These are phyloP conservation scores for Talaromyces sp. DNA, from an alignment of 2,329 filamentous ascomycete genomes.

Conservation along the genomic window DNA sequence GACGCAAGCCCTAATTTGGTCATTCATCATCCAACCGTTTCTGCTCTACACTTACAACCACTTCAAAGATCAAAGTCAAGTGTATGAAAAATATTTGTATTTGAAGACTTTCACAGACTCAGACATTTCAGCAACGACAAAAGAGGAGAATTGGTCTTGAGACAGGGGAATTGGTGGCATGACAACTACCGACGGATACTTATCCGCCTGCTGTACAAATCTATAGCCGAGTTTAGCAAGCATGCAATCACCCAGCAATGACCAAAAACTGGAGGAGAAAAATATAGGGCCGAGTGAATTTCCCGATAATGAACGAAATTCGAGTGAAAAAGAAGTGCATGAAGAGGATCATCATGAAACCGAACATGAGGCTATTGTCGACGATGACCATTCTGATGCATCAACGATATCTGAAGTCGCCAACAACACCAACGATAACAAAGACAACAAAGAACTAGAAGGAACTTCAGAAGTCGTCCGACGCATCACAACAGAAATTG, in stretches of 20 bases:
- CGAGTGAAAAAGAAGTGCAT: background rate
- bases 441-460: constrained; percentile 20
- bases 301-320: background rate
- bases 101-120: background rate
- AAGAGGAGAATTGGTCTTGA: background rate
- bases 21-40: background rate
- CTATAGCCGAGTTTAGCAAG: constrained; percentile 3
- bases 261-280: background rate
- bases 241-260: background rate
- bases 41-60: background rate
- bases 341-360: background rate
- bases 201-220: background rate
- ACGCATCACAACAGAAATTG: constrained; percentile 26
- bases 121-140: background rate
- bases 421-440: constrained; percentile 19
- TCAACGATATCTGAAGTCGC: constrained; percentile 7
- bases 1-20: constrained; percentile 4
- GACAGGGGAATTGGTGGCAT: background rate
- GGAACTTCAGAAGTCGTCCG: constrained; percentile 14
- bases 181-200: constrained; percentile 2
- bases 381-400: constrained; percentile 11
- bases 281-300: background rate
- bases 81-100: too few relatives aligned
- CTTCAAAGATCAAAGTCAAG: background rate
- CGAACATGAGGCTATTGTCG: background rate